Evolutionary conservation across 2,329 filamentous ascomycete species (phyloP), one percentile per base, ranked within the genome.

Genomic region (Fusarium lyarnte): DNA sequence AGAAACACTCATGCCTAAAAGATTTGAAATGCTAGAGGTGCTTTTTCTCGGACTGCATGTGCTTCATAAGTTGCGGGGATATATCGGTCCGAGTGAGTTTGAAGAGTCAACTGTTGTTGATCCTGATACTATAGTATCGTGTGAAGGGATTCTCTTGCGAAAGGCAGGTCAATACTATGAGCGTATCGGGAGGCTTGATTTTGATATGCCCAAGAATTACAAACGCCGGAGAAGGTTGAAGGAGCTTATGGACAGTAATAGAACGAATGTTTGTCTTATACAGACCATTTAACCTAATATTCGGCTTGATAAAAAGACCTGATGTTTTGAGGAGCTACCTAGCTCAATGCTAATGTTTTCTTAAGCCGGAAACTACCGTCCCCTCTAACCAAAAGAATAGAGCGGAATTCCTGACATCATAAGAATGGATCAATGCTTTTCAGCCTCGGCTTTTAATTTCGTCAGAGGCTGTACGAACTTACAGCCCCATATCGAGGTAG

Each of bases 291-390:
- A 36, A 29, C 8, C 16, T 17, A 11, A 21, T 11, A 7, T 4
- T 14, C 12, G 16, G 3, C 4, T 35, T 23, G 1, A 49, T 14
- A 25, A 2, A 35, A 25, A 10, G 6, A 51, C 0, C 6, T 11
- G 8, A 25, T 25, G 4, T 3, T 25, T 17, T 13, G 31, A n/a
- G n/a, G n/a, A n/a, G n/a, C n/a, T n/a, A n/a, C n/a, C n/a, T n/a
- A n/a, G n/a, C n/a, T n/a, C n/a, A n/a, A n/a, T n/a, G n/a, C n/a
- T n/a, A n/a, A n/a, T n/a, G n/a, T 25, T 35, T 25, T 51, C n/a
- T 13, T 4, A 3, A 3, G 21, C 8, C 6, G 16, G 29, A 17
- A 35, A 2, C 8, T 8, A 1, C 17, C 8, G 16, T 19, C 6
- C 11, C n/a, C 8, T 33, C n/a, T 5, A 35, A 11, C 17, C 8